phyloP scores from a whole-genome alignment of 306 rosid genomes.

The Astragalus membranaceus region DNA sequence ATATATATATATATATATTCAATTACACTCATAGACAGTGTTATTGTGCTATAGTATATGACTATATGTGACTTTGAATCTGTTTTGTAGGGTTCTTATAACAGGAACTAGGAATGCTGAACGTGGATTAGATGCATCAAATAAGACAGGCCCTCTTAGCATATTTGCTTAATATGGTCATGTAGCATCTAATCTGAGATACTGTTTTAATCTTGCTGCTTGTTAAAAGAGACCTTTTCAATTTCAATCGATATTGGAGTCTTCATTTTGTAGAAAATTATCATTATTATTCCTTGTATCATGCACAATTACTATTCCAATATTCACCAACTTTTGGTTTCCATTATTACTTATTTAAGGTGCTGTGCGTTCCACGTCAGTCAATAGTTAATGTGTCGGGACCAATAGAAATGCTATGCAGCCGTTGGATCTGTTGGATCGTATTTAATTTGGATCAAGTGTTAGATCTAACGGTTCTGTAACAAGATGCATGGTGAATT shows the following conservation, averaged over 20 bases:
- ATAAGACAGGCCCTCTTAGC: constrained; percentile 72
- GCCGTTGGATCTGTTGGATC: too few relatives aligned
- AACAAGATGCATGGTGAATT: too few relatives aligned
- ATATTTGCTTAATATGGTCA: constrained; percentile 41
- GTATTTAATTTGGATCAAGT: too few relatives aligned
- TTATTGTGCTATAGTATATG: background rate
- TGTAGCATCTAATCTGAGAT: background rate
- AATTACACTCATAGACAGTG: background rate
- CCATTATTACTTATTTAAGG: background rate
- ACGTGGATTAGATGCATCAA: constrained; percentile 66
- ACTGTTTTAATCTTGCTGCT: background rate
- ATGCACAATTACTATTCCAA: constrained; percentile 4
- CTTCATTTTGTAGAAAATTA: constrained; percentile 24
- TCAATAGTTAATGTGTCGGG: too few relatives aligned
- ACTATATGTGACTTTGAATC: too few relatives aligned
- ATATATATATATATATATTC: too few relatives aligned
- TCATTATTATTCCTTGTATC: background rate
- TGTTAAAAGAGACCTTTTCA: constrained; percentile 22
- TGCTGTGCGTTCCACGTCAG: too few relatives aligned
- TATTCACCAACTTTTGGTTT: constrained; percentile 1
- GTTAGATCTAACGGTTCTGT: too few relatives aligned
- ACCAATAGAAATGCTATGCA: too few relatives aligned
- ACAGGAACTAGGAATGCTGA: constrained; percentile 56
- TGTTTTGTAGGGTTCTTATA: constrained; percentile 49
- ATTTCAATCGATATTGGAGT: constrained; percentile 13